Percentiles rank a stretch among this genome's conserved stretches.
These are phyloP conservation scores for Rhodotorula sp. DNA, from an alignment of 1,284 basidiomycete species.

Conservation along the genomic window DNA sequence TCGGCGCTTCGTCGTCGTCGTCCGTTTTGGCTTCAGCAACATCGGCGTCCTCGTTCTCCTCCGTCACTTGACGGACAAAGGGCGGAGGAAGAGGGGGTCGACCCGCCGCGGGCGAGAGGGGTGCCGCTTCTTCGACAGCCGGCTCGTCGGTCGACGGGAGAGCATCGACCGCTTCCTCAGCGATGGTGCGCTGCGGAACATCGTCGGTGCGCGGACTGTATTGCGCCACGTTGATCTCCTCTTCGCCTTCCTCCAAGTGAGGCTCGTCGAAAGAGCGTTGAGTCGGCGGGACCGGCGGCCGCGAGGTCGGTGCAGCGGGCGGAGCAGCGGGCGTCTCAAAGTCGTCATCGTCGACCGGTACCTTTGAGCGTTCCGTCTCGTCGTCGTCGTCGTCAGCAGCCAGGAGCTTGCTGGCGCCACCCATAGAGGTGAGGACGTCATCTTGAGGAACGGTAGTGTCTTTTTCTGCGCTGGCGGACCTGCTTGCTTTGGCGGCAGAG, in stretches of 20 bases:
- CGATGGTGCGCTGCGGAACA: background rate
- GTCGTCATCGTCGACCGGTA: slow-evolving; percentile 17
- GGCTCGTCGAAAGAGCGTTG: slow-evolving; percentile 3
- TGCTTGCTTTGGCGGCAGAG: background rate
- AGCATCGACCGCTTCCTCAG: slow-evolving; percentile 5
- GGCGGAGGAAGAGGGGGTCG: slow-evolving; percentile 19
- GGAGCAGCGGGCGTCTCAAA: slow-evolving; percentile 23
- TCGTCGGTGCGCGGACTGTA: background rate
- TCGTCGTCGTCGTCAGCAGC: slow-evolving; percentile 6
- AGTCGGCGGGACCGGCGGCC: background rate
- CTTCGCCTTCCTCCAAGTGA: slow-evolving; percentile 3
- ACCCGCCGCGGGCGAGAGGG: background rate
- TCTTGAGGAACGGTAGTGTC: background rate
- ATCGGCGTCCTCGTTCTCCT: background rate
- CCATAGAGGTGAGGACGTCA: slow-evolving; percentile 24
- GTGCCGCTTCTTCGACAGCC: background rate
- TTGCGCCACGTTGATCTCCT: slow-evolving; percentile 6
- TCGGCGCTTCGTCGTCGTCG: background rate
- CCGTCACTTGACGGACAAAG: slow-evolving; percentile 12
- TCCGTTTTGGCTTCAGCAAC: background rate
- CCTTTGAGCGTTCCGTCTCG: background rate
- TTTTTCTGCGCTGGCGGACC: background rate
- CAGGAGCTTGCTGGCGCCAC: slow-evolving; percentile 5
- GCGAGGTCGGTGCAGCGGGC: background rate
- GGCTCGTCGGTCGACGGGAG: slow-evolving; percentile 3